Base-by-base conservation (phyloP, 208 protist genomes). In the Lotmaria passim region DNA sequence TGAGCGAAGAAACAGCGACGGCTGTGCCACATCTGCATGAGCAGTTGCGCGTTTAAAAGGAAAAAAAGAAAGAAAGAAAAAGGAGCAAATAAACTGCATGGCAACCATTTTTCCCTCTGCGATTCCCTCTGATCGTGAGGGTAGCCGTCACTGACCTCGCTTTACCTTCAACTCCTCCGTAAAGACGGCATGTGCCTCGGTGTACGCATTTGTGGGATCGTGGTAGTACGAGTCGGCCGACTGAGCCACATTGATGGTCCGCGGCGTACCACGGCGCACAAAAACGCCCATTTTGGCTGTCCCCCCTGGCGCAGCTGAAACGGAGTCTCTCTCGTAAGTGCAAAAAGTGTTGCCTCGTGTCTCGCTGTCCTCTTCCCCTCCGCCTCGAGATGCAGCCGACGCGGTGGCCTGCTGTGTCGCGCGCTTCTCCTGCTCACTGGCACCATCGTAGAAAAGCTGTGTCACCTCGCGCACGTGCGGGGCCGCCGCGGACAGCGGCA, bases 101-200 rank as follows among this genome's bases (percentile, higher is more conserved):
- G n/a, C n/a, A n/a, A n/a, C n/a, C n/a, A n/a, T n/a, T n/a, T n/a
- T n/a, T n/a, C n/a, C n/a, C n/a, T n/a, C n/a, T n/a, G n/a, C n/a
- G n/a, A n/a, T n/a, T n/a, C n/a, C n/a, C n/a, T n/a, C n/a, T n/a
- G n/a, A n/a, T n/a, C n/a, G n/a, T n/a, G n/a, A n/a, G n/a, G n/a
- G 3, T 1, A 24, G 1, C 26, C 31, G 7, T 65, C 34, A 78
- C 64, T 61, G 64, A 26, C 71, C 53, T 19, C 79, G 50, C 31
- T 74, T 83, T 28, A 92, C 31, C 67, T 90, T 93, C 36, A 93
- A 51, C 47, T 92, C 82, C 81, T 93, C 87, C 31, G 91, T 96
- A 60, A 91, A 96, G 38, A 96, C 82, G 0, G 87, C 85, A 60
- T 94, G 87, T 17, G 89, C 68, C 70, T 96, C 91, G 8, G 87